A percentile compares a stretch with the other conserved stretches of the same genome.
These are phyloP conservation scores for Penicillium paxilli DNA, from an alignment of 495 filamentous ascomycete species.

Conservation along the genomic window DNA sequence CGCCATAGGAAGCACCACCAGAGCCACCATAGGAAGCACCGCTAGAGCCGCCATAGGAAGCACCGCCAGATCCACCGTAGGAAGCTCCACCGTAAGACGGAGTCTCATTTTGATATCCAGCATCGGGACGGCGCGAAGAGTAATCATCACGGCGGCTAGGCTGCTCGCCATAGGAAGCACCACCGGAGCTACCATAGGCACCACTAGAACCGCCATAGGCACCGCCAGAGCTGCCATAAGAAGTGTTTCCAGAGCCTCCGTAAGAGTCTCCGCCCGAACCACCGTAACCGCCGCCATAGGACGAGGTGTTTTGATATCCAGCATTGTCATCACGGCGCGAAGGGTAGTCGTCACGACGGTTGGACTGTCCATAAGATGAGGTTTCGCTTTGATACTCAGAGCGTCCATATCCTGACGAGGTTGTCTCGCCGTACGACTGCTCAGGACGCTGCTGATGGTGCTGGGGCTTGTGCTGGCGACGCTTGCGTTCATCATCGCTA, in stretches of 20 bases:
- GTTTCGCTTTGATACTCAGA: slow-evolving; percentile 17
- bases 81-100: not conserved
- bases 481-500: slow-evolving; percentile 16
- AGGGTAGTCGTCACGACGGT: slow-evolving; percentile 1
- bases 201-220: not conserved
- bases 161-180: not conserved
- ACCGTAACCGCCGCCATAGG: slow-evolving; percentile 1
- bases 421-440: slow-evolving; percentile 21
- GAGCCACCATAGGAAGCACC: not conserved
- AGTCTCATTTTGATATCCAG: no score
- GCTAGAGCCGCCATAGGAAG: not conserved
- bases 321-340: slow-evolving; percentile 7
- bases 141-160: no score
- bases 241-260: no score
- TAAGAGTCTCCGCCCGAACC: not conserved
- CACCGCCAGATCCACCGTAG: not conserved
- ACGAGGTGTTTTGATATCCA: not conserved
- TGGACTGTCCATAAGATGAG: not conserved
- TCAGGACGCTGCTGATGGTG: slow-evolving; percentile 29
- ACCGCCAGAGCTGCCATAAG: not conserved
- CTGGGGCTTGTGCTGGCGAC: slow-evolving; percentile 25
- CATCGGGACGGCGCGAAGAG: no score
- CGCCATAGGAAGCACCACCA: not conserved
- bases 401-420: not conserved
- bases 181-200: not conserved